A percentile compares a stretch with the other conserved stretches of the same genome.
These are phyloP conservation scores for Russula sp. DNA, from an alignment of 768 basidiomycete genomes.

Conservation along the genomic window DNA sequence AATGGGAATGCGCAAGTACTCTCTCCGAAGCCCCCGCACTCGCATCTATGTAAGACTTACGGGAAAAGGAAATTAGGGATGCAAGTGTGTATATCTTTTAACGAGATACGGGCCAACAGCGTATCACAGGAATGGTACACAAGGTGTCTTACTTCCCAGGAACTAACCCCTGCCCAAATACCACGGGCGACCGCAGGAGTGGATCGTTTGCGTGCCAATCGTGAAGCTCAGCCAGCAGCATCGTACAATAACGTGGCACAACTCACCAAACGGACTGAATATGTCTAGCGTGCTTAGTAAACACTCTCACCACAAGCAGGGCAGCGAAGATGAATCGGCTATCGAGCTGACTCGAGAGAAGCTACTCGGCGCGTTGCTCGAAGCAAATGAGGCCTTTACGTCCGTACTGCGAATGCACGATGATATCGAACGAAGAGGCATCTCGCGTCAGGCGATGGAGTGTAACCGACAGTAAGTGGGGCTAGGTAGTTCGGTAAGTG, in stretches of 20 bases:
- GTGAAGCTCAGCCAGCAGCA: slow-evolving; percentile 20
- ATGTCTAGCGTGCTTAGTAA: background rate
- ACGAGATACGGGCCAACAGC: slow-evolving; percentile 1
- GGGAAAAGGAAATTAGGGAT: slow-evolving; percentile 55
- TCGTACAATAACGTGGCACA: slow-evolving; percentile 8
- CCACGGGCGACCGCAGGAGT: slow-evolving; percentile 86
- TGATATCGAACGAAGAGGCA: slow-evolving; percentile 62
- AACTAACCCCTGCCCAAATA: slow-evolving; percentile 80
- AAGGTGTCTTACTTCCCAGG: slow-evolving; percentile 77
- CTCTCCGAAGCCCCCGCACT: slow-evolving; percentile 57
- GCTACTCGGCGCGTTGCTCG: slow-evolving; percentile 65
- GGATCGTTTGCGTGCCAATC: slow-evolving; percentile 50
- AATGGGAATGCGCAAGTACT: slow-evolving; percentile 74
- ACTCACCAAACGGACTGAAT: slow-evolving; percentile 14
- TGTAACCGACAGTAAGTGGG: slow-evolving; percentile 61
- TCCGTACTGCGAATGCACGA: slow-evolving; percentile 70
- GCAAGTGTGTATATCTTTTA: slow-evolving; percentile 34
- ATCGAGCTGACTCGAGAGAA: slow-evolving; percentile 58
- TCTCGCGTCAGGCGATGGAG: slow-evolving; percentile 58
- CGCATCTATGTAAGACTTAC: slow-evolving; percentile 65
- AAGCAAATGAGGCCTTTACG: slow-evolving; percentile 64
- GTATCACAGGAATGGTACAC: slow-evolving; percentile 68
- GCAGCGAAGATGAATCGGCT: slow-evolving; percentile 25
- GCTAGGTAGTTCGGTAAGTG: slow-evolving; percentile 60
- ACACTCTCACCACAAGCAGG: background rate